A percentile compares a stretch with the other conserved stretches of the same genome.
phyloP scores from a whole-genome alignment of 768 basidiomycete species.

The Pulveroboletus sp. region DNA sequence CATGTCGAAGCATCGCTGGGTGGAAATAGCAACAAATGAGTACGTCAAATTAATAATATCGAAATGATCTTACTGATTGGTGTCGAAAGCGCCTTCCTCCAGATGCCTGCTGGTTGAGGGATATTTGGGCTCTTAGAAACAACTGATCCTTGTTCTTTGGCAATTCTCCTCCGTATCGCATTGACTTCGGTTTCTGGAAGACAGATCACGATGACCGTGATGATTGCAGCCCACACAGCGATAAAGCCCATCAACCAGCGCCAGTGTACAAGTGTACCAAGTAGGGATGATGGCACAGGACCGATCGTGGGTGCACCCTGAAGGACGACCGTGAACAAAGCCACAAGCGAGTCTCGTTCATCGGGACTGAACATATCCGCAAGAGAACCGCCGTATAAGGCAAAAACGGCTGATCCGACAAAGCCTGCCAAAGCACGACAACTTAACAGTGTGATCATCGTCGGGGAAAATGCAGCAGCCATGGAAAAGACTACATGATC shows the following conservation, averaged over 20 bases:
- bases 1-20: conserved; percentile 19
- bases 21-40: not conserved
- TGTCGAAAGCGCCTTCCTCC: conserved; percentile 11
- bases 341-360: conserved; percentile 21
- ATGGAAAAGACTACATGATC: conserved; percentile 23
- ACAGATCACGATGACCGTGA: conserved; percentile 13
- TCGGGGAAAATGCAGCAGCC: conserved; percentile 17
- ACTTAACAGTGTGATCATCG: conserved; percentile 12
- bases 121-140: not conserved
- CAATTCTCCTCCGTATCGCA: conserved; percentile 15
- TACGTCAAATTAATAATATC: not conserved
- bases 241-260: conserved; percentile 23
- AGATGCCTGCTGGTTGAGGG: not conserved
- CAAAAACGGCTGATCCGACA: conserved; percentile 18
- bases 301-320: conserved; percentile 27
- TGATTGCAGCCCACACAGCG: conserved; percentile 16
- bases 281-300: conserved; percentile 24
- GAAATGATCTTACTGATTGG: conserved; percentile 14
- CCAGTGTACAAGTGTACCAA: conserved; percentile 20
- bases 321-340: conserved; percentile 23
- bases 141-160: not conserved
- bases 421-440: conserved; percentile 22
- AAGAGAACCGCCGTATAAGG: conserved; percentile 25
- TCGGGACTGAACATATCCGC: conserved; percentile 23
- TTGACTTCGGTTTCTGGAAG: conserved; percentile 23